Evolutionary conservation across 495 filamentous ascomycete species (phyloP).

Genomic region (Trichoderma reesei): DNA sequence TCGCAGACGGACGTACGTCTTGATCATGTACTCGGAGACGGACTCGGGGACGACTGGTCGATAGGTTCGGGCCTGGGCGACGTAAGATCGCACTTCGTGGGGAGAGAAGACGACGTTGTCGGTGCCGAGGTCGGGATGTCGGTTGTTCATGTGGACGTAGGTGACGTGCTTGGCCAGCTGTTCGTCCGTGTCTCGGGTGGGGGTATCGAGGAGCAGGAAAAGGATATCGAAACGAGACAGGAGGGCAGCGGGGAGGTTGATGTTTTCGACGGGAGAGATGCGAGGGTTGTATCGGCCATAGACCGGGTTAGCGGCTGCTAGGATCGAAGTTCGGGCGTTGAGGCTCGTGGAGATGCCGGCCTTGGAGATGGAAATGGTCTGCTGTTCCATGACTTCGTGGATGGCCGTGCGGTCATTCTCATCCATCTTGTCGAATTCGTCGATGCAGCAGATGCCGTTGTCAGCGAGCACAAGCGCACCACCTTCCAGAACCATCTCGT

Average conservation of each 20-base stretch:
- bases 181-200: conserved; percentile 76
- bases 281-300: conserved; percentile 98
- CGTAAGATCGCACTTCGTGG: conserved; percentile 87
- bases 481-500: conserved; percentile 97
- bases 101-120: conserved; percentile 65
- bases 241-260: conserved; percentile 91
- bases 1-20: conserved; percentile 87
- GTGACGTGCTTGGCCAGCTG: conserved; percentile 93
- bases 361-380: conserved; percentile 98
- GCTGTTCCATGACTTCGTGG: conserved; percentile 99
- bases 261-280: conserved; percentile 94
- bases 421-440: conserved; percentile 99
- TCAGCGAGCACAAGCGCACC: conserved; percentile 93
- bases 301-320: conserved; percentile 95
- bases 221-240: conserved; percentile 95
- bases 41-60: conserved; percentile 72
- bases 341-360: conserved; percentile 93
- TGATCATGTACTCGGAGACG: conserved; percentile 91
- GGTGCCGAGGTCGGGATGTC: conserved; percentile 70
- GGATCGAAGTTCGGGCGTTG: conserved; percentile 91
- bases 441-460: conserved; percentile 98
- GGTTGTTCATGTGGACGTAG: conserved; percentile 94
- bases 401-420: conserved; percentile 93
- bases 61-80: conserved; percentile 83
- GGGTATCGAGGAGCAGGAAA: conserved; percentile 92